A percentile compares a stretch with the other conserved stretches of the same genome.
phyloP scores from a whole-genome alignment of 176 grass and related monocot species.

The Bolboschoenus planiculmis region DNA sequence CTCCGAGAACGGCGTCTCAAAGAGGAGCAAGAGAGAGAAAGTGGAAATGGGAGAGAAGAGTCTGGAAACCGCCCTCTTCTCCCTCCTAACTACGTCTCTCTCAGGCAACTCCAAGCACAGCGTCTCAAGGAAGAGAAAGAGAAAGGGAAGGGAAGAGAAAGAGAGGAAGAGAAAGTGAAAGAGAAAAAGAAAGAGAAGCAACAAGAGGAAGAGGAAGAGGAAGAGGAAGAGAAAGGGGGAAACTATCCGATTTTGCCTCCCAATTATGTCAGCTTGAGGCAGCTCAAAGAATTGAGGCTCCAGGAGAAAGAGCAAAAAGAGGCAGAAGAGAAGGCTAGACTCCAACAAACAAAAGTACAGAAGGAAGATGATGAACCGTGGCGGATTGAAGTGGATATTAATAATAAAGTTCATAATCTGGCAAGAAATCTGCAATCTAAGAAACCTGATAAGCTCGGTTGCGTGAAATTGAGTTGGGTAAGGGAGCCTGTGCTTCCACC shows the following conservation, averaged over 20 bases:
- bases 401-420: neutral
- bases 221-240: neutral
- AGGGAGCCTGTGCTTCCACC: neutral
- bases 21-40: neutral
- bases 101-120: slow-evolving; percentile 1
- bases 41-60: neutral
- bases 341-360: neutral
- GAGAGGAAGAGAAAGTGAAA: neutral
- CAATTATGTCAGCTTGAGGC: neutral
- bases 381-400: neutral
- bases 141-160: neutral
- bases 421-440: neutral
- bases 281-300: slow-evolving; percentile 1
- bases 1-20: slow-evolving; percentile 18
- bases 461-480: neutral
- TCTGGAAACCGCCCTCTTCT: neutral
- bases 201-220: neutral
- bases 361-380: neutral
- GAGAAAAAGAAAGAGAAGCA: neutral
- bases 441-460: neutral
- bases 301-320: neutral
- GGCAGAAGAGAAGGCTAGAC: neutral
- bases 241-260: neutral
- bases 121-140: neutral
- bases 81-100: neutral